These are phyloP conservation scores for Scolecobasidium constrictum DNA, from an alignment of 2,329 filamentous ascomycete species.

Conservation along the genomic window DNA sequence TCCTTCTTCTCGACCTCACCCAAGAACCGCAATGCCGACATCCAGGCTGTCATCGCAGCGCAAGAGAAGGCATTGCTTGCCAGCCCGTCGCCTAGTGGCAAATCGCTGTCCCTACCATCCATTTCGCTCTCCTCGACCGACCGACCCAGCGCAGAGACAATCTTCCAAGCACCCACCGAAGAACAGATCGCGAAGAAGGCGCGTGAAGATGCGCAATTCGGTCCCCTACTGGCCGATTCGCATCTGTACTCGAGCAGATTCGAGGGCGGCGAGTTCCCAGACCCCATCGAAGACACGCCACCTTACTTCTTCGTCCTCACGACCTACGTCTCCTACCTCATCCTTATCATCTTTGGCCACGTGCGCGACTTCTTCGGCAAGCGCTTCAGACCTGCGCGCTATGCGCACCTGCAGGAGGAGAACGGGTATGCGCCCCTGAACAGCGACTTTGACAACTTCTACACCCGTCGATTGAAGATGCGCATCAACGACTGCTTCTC, in stretches of 20 bases:
- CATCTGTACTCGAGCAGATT: slow-evolving; percentile 88
- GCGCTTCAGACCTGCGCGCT: slow-evolving; percentile 78
- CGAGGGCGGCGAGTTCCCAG: slow-evolving; percentile 65
- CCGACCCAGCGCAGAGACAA: slow-evolving; percentile 62
- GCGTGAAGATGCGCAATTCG: slow-evolving; percentile 81
- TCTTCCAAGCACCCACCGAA: slow-evolving; percentile 82
- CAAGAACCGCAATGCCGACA: slow-evolving; percentile 6
- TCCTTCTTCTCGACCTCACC: slow-evolving; percentile 1
- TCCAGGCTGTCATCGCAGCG: slow-evolving; percentile 5
- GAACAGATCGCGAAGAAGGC: slow-evolving; percentile 68
- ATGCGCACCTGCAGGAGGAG: slow-evolving; percentile 68
- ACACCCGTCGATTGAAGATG: slow-evolving; percentile 83
- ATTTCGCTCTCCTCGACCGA: slow-evolving; percentile 85
- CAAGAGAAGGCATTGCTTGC: slow-evolving; percentile 6
- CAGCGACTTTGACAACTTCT: slow-evolving; percentile 98
- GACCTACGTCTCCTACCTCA: slow-evolving; percentile 95
- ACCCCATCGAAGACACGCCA: slow-evolving; percentile 86
- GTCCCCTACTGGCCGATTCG: slow-evolving; percentile 64
- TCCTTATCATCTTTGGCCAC: slow-evolving; percentile 91
- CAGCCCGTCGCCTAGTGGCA: slow-evolving; percentile 5
- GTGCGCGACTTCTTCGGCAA: slow-evolving; percentile 97
- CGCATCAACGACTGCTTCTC: slow-evolving; percentile 96
- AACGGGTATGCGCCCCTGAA: slow-evolving; percentile 94
- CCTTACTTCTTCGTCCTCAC: slow-evolving; percentile 95
- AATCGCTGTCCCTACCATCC: slow-evolving; percentile 70